Base-by-base conservation (phyloP, 169 alveolate species). In the Theileria parva region DNA sequence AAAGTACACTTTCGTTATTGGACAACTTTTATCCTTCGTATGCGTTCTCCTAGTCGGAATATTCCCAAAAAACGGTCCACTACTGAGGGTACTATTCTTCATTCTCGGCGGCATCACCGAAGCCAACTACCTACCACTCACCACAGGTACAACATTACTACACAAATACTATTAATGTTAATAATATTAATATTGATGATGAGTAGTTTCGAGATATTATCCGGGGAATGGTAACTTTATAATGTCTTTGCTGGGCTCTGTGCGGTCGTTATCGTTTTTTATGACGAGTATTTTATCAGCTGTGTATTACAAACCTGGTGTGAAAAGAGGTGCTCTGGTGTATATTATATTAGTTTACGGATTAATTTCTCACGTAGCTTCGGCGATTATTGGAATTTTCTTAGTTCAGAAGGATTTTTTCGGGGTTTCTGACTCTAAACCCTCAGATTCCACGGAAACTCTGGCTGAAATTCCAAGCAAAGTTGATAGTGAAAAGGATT, bases 231-330 rank as follows among this genome's bases (percentile, higher is more conserved):
- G 30, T 23, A 74, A 73, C 60, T 34, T 75, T 11, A 48, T 75
- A n/a, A 60, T 80, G 9, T 25, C 84, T 63, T 28, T 72, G 19
- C 32, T 80, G 84, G 88, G 88, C 1, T 73, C 88, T 5, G n/a
- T 37, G 8, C 71, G 88, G 48, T 72, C 88, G 7, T 48, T 80
- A 25, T 80, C 88, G 32, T 80, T 44, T 55, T 50, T 80, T 50
- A 37, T 80, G 44, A 74, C 88, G 25, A 61, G 78, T n/a, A 28
- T 80, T 15, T 30, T 80, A 48, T n/a, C 77, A 19, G 39, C 53
- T 34, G 71, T 80, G 4, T 80, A 65, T 51, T 60, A 34, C 15
- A 19, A n/a, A 2, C 61, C 34, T 9, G 13, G 28, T 5, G 57
- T 80, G 5, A 71, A 57, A 13, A 8, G 65, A 34, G 68, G 25